Percentiles rank a stretch among this genome's conserved stretches.
Conservation (phyloP, 495 filamentous ascomycete species). For the Amorphotheca resinae region DNA sequence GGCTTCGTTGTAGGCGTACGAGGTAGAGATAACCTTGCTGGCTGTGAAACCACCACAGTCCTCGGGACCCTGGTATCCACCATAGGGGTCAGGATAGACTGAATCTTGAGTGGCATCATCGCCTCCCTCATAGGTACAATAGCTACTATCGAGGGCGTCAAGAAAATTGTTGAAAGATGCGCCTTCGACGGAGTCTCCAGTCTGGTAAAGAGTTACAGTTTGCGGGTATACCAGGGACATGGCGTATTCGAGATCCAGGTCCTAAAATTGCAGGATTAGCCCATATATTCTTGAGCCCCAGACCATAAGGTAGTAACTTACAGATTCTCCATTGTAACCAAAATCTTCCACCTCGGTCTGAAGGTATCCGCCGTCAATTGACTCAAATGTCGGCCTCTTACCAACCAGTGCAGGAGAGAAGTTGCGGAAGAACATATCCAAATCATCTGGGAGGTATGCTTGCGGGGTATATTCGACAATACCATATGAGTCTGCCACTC, state of each 20-base stretch:
- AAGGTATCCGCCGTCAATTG: constrained; percentile 11
- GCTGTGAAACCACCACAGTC: constrained; percentile 17
- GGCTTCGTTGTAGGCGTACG: constrained; percentile 15
- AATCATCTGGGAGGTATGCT: constrained; percentile 9
- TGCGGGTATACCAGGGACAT: constrained; percentile 11
- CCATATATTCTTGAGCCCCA: not conserved
- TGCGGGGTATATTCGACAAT: constrained; percentile 13
- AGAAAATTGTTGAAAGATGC: constrained; percentile 15
- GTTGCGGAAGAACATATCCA: constrained; percentile 9
- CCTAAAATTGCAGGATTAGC: not conserved
- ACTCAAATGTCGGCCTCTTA: constrained; percentile 6
- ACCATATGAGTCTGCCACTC: constrained; percentile 4
- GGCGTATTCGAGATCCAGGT: constrained; percentile 7
- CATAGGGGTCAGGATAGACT: constrained; percentile 10
- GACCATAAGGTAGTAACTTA: not conserved
- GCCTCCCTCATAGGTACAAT: constrained; percentile 14
- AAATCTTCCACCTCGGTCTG: not conserved
- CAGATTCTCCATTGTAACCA: constrained; percentile 11
- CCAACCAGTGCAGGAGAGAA: constrained; percentile 6
- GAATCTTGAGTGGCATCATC: constrained; percentile 15
- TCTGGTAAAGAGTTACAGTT: constrained; percentile 9
- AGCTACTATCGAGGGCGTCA: constrained; percentile 14
- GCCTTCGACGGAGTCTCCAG: constrained; percentile 5
- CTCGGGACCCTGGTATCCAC: constrained; percentile 14
- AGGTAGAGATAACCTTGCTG: constrained; percentile 14